Conservation (phyloP, 805 yeast species). For the Isabelozyma gotoi region DNA sequence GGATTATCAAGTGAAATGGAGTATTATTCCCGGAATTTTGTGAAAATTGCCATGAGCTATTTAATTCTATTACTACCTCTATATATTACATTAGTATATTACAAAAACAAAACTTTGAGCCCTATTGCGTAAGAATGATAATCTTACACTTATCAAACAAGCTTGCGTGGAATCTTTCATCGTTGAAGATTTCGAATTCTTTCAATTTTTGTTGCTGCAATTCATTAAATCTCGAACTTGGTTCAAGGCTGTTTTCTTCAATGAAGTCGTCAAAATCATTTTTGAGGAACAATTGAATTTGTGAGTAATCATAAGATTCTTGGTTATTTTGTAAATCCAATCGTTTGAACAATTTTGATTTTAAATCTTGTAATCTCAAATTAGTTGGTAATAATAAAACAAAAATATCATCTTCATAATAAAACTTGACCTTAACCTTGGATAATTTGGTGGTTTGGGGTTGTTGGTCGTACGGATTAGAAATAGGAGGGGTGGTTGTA, state of each 20-base stretch:
- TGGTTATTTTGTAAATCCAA: constrained; percentile 35
- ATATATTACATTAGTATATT: not conserved
- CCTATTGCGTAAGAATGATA: constrained; percentile 21
- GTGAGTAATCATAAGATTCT: constrained; percentile 12
- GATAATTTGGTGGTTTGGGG: constrained; percentile 12
- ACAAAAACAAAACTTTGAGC: not conserved
- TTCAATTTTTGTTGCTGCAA: constrained; percentile 25
- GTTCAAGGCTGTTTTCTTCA: constrained; percentile 26
- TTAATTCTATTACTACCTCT: not conserved
- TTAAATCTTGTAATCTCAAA: constrained; percentile 49
- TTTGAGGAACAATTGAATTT: constrained; percentile 37
- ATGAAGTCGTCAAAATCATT: constrained; percentile 42
- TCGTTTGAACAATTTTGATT: constrained; percentile 51
- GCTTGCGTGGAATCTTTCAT: constrained; percentile 36
- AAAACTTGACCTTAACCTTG: constrained; percentile 68
- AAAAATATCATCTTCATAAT: constrained; percentile 78
- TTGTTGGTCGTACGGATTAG: constrained; percentile 11
- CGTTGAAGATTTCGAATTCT: constrained; percentile 38
- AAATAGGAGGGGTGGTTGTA: constrained; percentile 19
- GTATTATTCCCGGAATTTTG: constrained; percentile 38
- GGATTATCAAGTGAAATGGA: constrained; percentile 26
- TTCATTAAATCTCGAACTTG: constrained; percentile 23
- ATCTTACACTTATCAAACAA: constrained; percentile 45
- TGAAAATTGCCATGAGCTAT: constrained; percentile 8
- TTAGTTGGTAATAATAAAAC: constrained; percentile 58